Conservation (phyloP, 768 basidiomycete genomes). For the Naganishia friedmannii region DNA sequence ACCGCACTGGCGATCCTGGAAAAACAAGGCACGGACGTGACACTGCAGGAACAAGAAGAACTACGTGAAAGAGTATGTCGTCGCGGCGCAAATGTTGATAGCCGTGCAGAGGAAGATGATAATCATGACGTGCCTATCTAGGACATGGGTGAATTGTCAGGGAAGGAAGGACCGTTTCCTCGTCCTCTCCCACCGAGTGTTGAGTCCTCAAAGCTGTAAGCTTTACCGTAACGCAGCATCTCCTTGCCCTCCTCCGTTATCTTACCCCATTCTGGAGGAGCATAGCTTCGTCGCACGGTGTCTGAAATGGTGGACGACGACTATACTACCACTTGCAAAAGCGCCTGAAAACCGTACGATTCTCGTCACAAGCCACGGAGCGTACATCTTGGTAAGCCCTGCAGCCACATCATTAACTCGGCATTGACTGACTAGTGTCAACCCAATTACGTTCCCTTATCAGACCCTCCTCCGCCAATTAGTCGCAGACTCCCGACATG, state of each 20-base stretch:
- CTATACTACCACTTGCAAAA: slow-evolving; percentile 15
- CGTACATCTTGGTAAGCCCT: slow-evolving; percentile 17
- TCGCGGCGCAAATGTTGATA: background rate
- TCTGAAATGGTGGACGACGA: slow-evolving; percentile 13
- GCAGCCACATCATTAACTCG: too few species aligned
- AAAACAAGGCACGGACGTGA: background rate
- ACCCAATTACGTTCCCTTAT: background rate
- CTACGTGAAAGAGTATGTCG: slow-evolving; percentile 26
- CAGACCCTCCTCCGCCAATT: slow-evolving; percentile 25
- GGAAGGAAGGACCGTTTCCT: slow-evolving; percentile 14
- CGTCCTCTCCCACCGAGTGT: slow-evolving; percentile 22
- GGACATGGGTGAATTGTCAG: slow-evolving; percentile 28
- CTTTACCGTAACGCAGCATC: background rate
- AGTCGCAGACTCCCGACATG: background rate
- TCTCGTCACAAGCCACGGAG: slow-evolving; percentile 17
- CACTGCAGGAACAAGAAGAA: slow-evolving; percentile 11
- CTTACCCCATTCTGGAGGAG: background rate
- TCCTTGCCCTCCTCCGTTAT: background rate
- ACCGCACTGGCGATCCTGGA: slow-evolving; percentile 22
- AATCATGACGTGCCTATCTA: background rate
- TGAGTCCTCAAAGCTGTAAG: slow-evolving; percentile 12
- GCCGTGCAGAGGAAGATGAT: background rate
- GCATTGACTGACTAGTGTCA: background rate
- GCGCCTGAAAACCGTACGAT: background rate
- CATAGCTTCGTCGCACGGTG: slow-evolving; percentile 12